Evolutionary conservation across 2,329 filamentous ascomycete genomes (phyloP), one percentile per base, ranked within the genome.

Genomic region (Cucurbitaria berberidis): DNA sequence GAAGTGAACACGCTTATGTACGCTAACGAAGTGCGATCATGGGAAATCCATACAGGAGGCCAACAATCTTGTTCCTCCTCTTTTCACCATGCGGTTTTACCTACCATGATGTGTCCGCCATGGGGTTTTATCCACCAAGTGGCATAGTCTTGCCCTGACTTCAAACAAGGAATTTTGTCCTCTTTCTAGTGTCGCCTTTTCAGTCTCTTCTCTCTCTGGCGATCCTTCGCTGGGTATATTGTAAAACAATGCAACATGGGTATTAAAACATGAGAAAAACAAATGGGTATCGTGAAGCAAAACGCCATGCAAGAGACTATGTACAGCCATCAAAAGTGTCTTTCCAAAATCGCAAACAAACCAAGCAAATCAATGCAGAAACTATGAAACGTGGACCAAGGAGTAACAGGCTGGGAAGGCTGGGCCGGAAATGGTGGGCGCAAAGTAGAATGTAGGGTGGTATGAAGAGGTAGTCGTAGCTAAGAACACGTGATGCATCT

Each of bases 401-500:
- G 29, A 18, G n/a, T 13, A 26, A 26, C 10, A 24, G 48, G 55
- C 49, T 44, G 55, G 49, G 29, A 51, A 41, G 50, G 50, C 34
- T 30, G 58, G 47, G 52, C 54, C 50, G 34, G 51, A 45, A 39
- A 22, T 46, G 32, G 45, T 50, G 56, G 50, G 47, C 42, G 30
- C 15, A 34, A 16, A 15, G 13, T 34, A n/a, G n/a, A n/a, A n/a
- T 15, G 30, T 34, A 48, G 54, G 51, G 50, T 62, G 19, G 62
- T 58, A 57, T 50, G 60, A 54, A 57, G 39, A 34, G 49, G 27
- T 47, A 35, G 30, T 55, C 32, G 56, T 55, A 32, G 57, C 47
- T 49, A 59, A 55, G 47, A 62, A 53, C 57, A 63, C 55, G 57
- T 57, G 59, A 48, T 58, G 56, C 42, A 61, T 55, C 52, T 51